phyloP scores from a whole-genome alignment of 192 early-diverging fungal species.

The Phycomyces blakesleeanus region DNA sequence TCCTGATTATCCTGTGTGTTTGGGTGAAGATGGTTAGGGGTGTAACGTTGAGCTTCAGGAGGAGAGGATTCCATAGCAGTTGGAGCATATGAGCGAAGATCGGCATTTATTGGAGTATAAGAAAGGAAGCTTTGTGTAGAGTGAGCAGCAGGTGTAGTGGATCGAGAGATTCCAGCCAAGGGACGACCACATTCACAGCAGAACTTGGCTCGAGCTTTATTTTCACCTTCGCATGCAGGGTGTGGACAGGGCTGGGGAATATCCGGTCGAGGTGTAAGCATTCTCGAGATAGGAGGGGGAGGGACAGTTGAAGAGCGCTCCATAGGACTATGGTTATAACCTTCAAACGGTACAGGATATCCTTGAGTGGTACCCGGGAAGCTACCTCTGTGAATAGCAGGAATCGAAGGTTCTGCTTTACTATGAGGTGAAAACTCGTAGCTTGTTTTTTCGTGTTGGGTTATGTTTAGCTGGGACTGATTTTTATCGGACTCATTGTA shows the following conservation, averaged over 20 bases:
- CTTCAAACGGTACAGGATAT: background rate
- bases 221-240: constrained; percentile 48
- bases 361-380: background rate
- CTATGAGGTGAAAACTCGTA: background rate
- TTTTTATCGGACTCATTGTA: background rate
- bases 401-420: background rate
- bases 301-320: constrained; percentile 15
- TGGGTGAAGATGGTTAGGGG: too few relatives aligned
- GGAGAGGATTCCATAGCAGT: background rate
- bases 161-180: constrained; percentile 33
- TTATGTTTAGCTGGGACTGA: background rate
- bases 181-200: constrained; percentile 58
- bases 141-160: constrained; percentile 37
- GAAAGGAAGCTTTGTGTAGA: background rate
- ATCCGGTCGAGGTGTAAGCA: constrained; percentile 12
- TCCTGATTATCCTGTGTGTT: too few relatives aligned
- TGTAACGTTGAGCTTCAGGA: too few relatives aligned
- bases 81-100: background rate
- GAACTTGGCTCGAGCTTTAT: constrained; percentile 52
- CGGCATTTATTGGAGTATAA: background rate
- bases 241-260: constrained; percentile 40
- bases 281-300: constrained; percentile 11
- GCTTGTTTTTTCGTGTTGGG: background rate
- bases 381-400: background rate
- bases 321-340: background rate